Conservation (phyloP, 73 alveolate genomes). For the Paramecium octaurelia region DNA sequence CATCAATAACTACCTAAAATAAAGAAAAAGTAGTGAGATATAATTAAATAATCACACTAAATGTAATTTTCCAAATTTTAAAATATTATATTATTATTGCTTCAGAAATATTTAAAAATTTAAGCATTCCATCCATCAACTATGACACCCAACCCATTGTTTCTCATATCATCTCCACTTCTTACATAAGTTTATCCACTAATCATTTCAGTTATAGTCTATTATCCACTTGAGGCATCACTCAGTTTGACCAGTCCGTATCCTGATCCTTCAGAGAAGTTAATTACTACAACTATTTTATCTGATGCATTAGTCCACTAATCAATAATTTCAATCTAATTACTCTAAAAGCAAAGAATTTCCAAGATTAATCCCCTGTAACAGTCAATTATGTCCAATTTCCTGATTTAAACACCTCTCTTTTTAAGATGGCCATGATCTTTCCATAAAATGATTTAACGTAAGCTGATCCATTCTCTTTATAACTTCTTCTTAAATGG, state of each 20-base stretch:
- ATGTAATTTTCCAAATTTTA: neutral
- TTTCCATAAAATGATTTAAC: conserved; percentile 40
- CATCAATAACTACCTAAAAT: conserved; percentile 41
- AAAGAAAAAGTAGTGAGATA: neutral
- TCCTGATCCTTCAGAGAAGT: conserved; percentile 63
- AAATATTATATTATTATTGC: too few relatives aligned
- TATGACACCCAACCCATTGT: conserved; percentile 64
- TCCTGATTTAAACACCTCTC: conserved; percentile 56
- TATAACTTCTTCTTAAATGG: conserved; percentile 68
- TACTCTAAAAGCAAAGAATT: conserved; percentile 39
- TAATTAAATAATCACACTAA: neutral
- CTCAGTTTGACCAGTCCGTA: conserved; percentile 62
- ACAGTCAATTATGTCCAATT: conserved; percentile 44
- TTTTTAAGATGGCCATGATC: conserved; percentile 16
- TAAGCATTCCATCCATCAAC: conserved; percentile 62
- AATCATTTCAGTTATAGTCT: conserved; percentile 51
- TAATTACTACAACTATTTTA: conserved; percentile 52
- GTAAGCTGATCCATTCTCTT: conserved; percentile 24
- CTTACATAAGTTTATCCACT: conserved; percentile 54
- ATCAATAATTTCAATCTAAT: neutral
- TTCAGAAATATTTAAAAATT: conserved; percentile 64
- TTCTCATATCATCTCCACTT: conserved; percentile 61
- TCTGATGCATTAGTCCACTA: conserved; percentile 55
- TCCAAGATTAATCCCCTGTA: conserved; percentile 60
- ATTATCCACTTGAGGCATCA: conserved; percentile 52